Base-by-base conservation (phyloP, 2,329 filamentous ascomycete genomes). In the Fusarium chaquense region DNA sequence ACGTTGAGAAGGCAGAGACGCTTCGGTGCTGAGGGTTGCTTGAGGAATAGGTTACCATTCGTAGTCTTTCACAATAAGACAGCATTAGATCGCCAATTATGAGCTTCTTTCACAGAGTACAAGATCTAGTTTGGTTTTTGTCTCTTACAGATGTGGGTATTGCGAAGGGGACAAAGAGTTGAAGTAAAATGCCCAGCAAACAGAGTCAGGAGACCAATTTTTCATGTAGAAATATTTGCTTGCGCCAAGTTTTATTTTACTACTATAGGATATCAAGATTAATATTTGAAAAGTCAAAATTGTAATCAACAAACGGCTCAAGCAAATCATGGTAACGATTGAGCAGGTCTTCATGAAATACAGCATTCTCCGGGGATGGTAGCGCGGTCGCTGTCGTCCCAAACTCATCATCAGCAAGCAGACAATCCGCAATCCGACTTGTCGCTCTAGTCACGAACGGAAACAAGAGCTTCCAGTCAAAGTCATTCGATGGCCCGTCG, bases 1-100 rank as follows among this genome's bases (percentile, higher is more conserved):
- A 73, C 13, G 70, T 73, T 2, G 70, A 73, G 43, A 73, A 73
- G 28, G 70, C 70, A 0, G 70, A 73, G 20, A 55, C 61, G 1
- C 55, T 72, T 11, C 38, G 46, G 2, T 35, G 12, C 26, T 70
- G 24, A 62, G 35, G 10, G 1, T n/a, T 6, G 35, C 5, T n/a
- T 38, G 35, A n/a, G 35, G 35, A 38, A 18, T n/a, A 11, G 5
- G 12, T 0, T n/a, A 20, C 18, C 18, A 38, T 38, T 38, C 18
- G 6, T n/a, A 38, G 10, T n/a, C 18, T 10, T 38, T 2, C 35
- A 12, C 16, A 36, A 7, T 36, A 9, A n/a, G 35, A 38, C 12
- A 38, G 18, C 35, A n/a, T 38, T n/a, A n/a, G 18, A 38, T 20
- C 18, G 2, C n/a, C 35, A 38, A n/a, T 38, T 38, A n/a, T 38